Percentiles rank a stretch among this genome's conserved stretches.
Conservation (phyloP, 2,329 filamentous ascomycete genomes). For the Balansia obtecta region DNA sequence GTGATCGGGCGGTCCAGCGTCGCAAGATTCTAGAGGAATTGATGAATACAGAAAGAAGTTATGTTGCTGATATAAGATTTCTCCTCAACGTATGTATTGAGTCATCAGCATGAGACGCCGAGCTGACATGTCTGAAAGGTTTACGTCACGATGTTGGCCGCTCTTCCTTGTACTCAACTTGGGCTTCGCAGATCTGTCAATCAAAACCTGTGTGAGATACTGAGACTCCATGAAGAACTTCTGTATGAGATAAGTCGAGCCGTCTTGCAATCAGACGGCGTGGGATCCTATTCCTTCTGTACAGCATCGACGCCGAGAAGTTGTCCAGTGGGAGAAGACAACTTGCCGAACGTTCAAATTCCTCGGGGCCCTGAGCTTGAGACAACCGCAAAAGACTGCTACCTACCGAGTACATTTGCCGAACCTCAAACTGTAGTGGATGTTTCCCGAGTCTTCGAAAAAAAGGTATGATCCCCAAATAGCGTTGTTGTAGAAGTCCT, state of each 20-base stretch:
- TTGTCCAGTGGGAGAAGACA: not conserved
- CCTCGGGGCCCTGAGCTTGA: constrained; percentile 22
- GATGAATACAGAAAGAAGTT: constrained; percentile 74
- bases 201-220: constrained; percentile 64
- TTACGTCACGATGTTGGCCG: constrained; percentile 62
- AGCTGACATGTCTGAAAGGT: constrained; percentile 35
- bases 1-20: constrained; percentile 60
- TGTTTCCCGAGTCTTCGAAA: constrained; percentile 47
- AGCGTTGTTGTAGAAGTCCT: not conserved
- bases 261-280: constrained; percentile 57
- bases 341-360: not conserved
- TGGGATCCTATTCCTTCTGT: constrained; percentile 32
- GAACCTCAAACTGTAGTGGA: constrained; percentile 48
- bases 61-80: constrained; percentile 77
- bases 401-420: constrained; percentile 28
- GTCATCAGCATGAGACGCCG: not conserved
- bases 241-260: constrained; percentile 59
- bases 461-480: constrained; percentile 32
- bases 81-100: constrained; percentile 48
- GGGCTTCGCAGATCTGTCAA: constrained; percentile 62
- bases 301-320: constrained; percentile 26
- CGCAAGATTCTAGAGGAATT: constrained; percentile 76
- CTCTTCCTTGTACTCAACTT: constrained; percentile 51
- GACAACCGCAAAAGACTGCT: constrained; percentile 18
- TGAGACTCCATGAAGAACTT: constrained; percentile 73